Conservation (phyloP, 495 filamentous ascomycete genomes). For the Neurospora hispaniola region DNA sequence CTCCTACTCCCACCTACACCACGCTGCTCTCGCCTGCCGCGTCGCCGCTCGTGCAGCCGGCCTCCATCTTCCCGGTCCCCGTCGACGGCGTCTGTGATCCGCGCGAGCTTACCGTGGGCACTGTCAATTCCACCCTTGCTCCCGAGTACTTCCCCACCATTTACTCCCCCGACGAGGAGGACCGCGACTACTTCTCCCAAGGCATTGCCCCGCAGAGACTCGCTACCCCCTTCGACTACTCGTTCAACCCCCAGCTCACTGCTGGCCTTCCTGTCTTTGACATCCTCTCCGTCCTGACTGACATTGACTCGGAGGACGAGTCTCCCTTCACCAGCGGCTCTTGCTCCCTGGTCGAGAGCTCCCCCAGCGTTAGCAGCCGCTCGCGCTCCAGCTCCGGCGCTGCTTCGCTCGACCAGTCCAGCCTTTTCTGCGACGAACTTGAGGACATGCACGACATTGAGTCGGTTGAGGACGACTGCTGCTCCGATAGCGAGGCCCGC, state of each 20-base stretch:
- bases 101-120: conserved; percentile 74
- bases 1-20: conserved; percentile 25
- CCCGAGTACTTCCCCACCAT: conserved; percentile 53
- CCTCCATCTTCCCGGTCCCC: not conserved
- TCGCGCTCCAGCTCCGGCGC: conserved; percentile 60
- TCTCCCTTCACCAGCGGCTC: conserved; percentile 55
- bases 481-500: not conserved
- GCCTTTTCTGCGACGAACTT: conserved; percentile 58
- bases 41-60: conserved; percentile 35
- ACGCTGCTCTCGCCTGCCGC: conserved; percentile 83
- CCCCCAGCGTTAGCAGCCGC: conserved; percentile 51
- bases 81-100: conserved; percentile 89
- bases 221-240: conserved; percentile 26
- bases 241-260: conserved; percentile 41
- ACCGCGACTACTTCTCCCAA: conserved; percentile 41
- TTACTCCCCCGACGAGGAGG: conserved; percentile 63
- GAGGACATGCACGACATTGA: conserved; percentile 60
- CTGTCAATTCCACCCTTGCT: conserved; percentile 42
- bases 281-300: conserved; percentile 52
- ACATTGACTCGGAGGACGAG: conserved; percentile 88
- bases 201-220: not conserved
- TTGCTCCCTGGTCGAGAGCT: conserved; percentile 51
- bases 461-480: conserved; percentile 17
- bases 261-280: conserved; percentile 68
- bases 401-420: conserved; percentile 61